phyloP scores from a whole-genome alignment of 1,284 basidiomycete species.

The Tilletia caries region DNA sequence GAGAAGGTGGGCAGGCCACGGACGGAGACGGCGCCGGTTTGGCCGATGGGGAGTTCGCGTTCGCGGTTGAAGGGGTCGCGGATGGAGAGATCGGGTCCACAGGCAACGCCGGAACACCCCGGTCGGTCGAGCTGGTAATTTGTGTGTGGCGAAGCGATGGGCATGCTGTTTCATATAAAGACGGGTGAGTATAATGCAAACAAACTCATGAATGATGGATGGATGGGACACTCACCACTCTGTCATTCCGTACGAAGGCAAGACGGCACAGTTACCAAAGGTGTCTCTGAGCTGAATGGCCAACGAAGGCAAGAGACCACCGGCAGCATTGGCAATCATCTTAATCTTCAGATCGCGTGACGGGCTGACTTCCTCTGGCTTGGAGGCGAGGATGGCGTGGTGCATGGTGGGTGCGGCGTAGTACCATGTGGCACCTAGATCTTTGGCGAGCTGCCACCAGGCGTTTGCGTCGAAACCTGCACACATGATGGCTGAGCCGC shows the following conservation, averaged over 20 bases:
- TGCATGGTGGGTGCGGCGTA: conserved; percentile 54
- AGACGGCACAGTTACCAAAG: conserved; percentile 45
- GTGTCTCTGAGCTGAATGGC: conserved; percentile 52
- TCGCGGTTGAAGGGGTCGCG: conserved; percentile 51
- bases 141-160: conserved; percentile 52
- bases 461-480: conserved; percentile 51
- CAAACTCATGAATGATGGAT: too few relatives aligned
- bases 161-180: conserved; percentile 33
- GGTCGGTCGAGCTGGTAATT: conserved; percentile 53
- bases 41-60: conserved; percentile 44
- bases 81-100: conserved; percentile 51
- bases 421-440: conserved; percentile 53
- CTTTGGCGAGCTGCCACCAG: conserved; percentile 50
- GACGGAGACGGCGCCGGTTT: conserved; percentile 51
- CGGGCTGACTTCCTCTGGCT: conserved; percentile 44
- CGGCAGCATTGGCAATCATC: conserved; percentile 53
- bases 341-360: conserved; percentile 43
- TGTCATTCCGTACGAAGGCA: conserved; percentile 54
- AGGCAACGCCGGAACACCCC: conserved; percentile 51
- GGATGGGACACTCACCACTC: conserved; percentile 32
- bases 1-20: conserved; percentile 51
- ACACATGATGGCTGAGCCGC: conserved; percentile 52
- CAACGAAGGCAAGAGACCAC: conserved; percentile 51
- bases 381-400: conserved; percentile 51
- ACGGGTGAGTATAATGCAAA: background rate